Percentiles rank a stretch among this genome's conserved stretches.
Evolutionary conservation across 2,329 filamentous ascomycete species (phyloP).

Genomic region (Aspergillus proliferans): DNA sequence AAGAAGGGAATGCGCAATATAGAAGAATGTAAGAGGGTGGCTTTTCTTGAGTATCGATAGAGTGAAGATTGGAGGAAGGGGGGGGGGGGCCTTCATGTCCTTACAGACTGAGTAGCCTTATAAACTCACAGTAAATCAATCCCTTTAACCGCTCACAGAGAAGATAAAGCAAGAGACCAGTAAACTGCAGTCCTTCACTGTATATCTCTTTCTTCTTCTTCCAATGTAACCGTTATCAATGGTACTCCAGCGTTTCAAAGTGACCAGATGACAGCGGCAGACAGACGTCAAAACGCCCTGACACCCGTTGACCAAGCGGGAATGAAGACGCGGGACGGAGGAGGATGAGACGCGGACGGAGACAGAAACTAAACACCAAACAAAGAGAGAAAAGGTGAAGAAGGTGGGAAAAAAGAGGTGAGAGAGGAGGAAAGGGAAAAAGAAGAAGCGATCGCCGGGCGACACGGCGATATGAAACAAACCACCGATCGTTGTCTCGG

Average conservation of each 20-base stretch:
- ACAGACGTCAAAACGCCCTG: background rate
- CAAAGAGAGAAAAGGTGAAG: background rate
- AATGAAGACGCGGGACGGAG: background rate
- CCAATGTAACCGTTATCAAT: background rate
- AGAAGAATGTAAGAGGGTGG: background rate
- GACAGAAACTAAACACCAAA: too few relatives aligned
- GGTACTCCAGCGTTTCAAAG: background rate
- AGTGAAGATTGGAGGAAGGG: too few relatives aligned
- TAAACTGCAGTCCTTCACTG: too few relatives aligned
- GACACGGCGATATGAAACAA: background rate
- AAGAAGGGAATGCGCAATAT: background rate
- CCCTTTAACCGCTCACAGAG: background rate
- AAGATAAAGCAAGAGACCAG: background rate
- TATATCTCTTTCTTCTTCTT: too few relatives aligned
- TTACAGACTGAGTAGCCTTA: too few relatives aligned
- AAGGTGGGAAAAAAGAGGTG: background rate
- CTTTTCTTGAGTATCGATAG: too few relatives aligned
- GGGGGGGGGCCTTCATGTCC: too few relatives aligned
- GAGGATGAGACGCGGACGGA: background rate
- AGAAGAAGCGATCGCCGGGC: conserved; percentile 4
- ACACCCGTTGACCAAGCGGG: background rate
- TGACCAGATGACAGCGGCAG: background rate
- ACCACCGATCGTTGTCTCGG: background rate
- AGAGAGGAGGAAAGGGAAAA: background rate
- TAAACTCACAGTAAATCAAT: too few relatives aligned